Conservation (phyloP, 2,329 filamentous ascomycete genomes). For the Cercospora brassicicola region DNA sequence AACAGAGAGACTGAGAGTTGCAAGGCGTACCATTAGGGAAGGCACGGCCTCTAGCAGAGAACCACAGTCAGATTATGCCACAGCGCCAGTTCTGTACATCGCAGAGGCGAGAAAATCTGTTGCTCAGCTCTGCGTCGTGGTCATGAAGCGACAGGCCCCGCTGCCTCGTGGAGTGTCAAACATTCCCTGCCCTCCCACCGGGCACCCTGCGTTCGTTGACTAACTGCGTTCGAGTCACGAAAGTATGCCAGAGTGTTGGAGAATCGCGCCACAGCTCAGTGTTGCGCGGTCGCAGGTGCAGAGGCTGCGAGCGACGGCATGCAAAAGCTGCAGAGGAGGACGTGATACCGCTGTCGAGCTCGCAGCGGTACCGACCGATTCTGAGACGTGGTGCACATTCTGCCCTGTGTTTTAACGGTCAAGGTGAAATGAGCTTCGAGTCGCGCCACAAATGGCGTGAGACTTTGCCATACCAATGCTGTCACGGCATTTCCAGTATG, state of each 20-base stretch:
- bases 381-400: background rate
- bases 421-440: background rate
- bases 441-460: background rate
- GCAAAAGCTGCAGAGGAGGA: background rate
- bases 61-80: background rate
- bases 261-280: background rate
- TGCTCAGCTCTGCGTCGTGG: background rate
- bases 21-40: background rate
- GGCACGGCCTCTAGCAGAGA: background rate
- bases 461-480: background rate
- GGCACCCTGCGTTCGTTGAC: background rate
- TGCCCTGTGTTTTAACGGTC: background rate
- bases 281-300: background rate
- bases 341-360: background rate
- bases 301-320: background rate
- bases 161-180: background rate
- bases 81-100: background rate
- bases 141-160: background rate
- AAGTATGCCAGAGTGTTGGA: background rate
- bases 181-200: background rate
- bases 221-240: background rate
- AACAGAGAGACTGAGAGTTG: background rate
- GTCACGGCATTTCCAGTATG: background rate
- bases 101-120: background rate
- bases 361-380: background rate